Percentiles rank a stretch among this genome's conserved stretches.
Conservation (phyloP, 345 rosid species). For the Conringia planisiliqua region DNA sequence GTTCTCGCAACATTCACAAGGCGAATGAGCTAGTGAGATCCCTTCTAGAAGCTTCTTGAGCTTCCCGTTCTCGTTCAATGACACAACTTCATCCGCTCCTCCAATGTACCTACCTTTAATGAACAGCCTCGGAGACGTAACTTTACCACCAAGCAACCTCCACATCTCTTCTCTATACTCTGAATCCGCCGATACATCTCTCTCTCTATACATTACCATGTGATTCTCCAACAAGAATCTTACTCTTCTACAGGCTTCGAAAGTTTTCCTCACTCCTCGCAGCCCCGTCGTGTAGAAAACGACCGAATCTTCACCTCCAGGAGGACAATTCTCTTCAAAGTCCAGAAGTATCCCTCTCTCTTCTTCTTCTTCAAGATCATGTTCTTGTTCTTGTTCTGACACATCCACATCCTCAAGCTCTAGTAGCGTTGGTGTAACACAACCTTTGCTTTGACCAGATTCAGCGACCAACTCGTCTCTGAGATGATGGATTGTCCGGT, state of each 20-base stretch:
- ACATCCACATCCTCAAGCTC: constrained; percentile 31
- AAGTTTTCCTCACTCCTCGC: constrained; percentile 78
- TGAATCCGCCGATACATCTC: constrained; percentile 75
- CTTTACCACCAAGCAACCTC: constrained; percentile 52
- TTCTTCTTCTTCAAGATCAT: constrained; percentile 12
- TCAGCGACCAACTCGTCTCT: constrained; percentile 28
- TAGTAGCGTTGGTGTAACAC: constrained; percentile 21
- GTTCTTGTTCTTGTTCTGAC: constrained; percentile 24
- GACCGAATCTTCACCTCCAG: constrained; percentile 62
- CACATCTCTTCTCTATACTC: constrained; percentile 80
- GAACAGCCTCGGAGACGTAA: constrained; percentile 73
- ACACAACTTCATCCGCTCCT: constrained; percentile 74
- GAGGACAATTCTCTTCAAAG: constrained; percentile 58
- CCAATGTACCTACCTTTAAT: constrained; percentile 76
- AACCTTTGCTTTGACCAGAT: constrained; percentile 12
- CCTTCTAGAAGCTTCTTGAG: constrained; percentile 64
- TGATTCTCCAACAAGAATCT: constrained; percentile 63
- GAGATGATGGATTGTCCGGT: constrained; percentile 30
- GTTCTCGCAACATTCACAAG: constrained; percentile 51
- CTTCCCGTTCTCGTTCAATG: constrained; percentile 76
- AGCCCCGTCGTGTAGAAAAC: constrained; percentile 78
- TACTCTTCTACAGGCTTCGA: constrained; percentile 63
- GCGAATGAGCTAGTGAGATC: constrained; percentile 20
- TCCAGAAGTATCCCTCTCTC: constrained; percentile 32
- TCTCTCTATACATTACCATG: constrained; percentile 48